Conservation (phyloP, 2,329 filamentous ascomycete species). For the Chaetomiaceae sp. region DNA sequence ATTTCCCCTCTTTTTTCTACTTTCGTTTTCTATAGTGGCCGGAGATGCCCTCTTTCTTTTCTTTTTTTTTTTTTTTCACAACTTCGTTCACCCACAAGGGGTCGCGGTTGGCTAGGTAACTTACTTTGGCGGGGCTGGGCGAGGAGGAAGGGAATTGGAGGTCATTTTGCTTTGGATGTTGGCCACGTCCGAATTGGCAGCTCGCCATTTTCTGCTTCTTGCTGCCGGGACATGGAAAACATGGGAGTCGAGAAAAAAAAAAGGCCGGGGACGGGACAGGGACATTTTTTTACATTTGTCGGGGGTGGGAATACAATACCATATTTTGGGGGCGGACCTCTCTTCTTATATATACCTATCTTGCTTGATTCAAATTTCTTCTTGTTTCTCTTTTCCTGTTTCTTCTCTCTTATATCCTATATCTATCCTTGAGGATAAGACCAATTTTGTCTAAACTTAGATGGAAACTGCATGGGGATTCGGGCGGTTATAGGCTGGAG, state of each 20-base stretch:
- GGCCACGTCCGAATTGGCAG: too few relatives aligned
- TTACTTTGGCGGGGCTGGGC: too few relatives aligned
- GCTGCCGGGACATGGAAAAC: not conserved
- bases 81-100: too few relatives aligned
- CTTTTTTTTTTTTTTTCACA: not conserved
- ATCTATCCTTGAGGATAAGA: not conserved
- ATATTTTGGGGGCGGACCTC: too few relatives aligned
- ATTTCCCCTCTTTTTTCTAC: not conserved
- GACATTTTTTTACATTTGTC: not conserved
- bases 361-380: not conserved
- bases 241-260: not conserved
- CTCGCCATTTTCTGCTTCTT: too few relatives aligned
- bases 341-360: not conserved
- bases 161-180: not conserved
- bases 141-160: not conserved
- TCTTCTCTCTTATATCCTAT: not conserved
- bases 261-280: not conserved
- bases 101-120: too few relatives aligned
- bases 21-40: too few relatives aligned
- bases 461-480: not conserved
- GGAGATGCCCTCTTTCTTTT: too few relatives aligned
- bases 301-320: not conserved
- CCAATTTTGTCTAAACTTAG: constrained; percentile 2
- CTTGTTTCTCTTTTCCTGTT: not conserved
- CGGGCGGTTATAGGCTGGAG: too few relatives aligned